A percentile compares a stretch with the other conserved stretches of the same genome.
Evolutionary conservation across 176 grass and related monocot genomes (phyloP).

Genomic region (Oropetium thomaeum): DNA sequence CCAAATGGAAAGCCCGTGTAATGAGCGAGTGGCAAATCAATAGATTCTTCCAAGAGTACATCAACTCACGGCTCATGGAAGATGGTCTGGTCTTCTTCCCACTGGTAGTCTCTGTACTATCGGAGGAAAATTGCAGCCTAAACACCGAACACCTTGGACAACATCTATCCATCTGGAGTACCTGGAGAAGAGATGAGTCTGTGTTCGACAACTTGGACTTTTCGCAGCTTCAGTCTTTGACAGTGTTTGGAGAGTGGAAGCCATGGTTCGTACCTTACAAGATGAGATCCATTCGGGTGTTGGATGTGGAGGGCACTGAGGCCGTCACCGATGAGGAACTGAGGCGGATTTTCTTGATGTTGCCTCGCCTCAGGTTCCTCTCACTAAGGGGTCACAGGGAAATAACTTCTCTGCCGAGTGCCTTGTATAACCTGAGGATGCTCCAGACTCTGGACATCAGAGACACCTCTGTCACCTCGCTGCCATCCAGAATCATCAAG

Average conservation of each 20-base stretch:
- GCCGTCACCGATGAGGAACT: too few species aligned
- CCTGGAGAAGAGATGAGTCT: not conserved
- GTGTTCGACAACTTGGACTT: not conserved
- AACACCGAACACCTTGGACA: not conserved
- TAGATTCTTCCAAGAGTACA: not conserved
- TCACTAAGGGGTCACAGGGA: not conserved
- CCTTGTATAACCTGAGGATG: not conserved
- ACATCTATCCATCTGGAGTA: not conserved
- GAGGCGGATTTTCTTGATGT: too few species aligned
- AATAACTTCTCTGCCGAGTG: not conserved
- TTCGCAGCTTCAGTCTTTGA: constrained; percentile 5
- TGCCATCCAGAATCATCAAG: not conserved
- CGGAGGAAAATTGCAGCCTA: not conserved
- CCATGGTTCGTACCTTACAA: not conserved
- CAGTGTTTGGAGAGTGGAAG: not conserved
- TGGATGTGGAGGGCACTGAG: constrained; percentile 28
- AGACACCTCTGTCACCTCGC: not conserved
- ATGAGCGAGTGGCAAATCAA: not conserved
- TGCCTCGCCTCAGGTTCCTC: constrained; percentile 25
- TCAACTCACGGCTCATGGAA: not conserved
- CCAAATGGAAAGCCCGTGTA: too few species aligned
- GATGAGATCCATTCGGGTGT: constrained; percentile 19
- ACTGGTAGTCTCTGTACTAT: not conserved
- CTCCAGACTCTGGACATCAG: constrained; percentile 17
- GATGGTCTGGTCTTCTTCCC: not conserved